Conservation (phyloP, 192 early-diverging fungal genomes). For the Coemansia sp. region DNA sequence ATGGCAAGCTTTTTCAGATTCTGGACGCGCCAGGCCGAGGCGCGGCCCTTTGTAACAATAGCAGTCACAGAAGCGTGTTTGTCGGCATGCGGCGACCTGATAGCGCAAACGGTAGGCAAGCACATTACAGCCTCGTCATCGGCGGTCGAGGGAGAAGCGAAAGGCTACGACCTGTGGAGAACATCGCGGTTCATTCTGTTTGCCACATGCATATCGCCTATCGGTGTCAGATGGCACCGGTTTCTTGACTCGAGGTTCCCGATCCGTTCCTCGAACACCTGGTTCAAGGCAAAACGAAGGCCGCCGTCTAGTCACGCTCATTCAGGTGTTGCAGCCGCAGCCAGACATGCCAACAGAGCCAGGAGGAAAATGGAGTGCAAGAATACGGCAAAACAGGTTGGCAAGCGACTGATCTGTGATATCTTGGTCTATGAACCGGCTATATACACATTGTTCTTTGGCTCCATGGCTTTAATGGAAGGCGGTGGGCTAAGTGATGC, state of each 20-base stretch:
- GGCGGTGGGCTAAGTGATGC: conserved; percentile 39
- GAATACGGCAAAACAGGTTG: conserved; percentile 38
- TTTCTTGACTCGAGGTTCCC: conserved; percentile 52
- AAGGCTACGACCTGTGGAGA: conserved; percentile 43
- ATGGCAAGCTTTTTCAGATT: conserved; percentile 56
- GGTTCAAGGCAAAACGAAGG: conserved; percentile 41
- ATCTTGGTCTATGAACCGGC: conserved; percentile 45
- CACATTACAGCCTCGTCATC: conserved; percentile 16
- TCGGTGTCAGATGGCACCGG: conserved; percentile 54
- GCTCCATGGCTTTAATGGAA: conserved; percentile 51
- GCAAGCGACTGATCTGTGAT: conserved; percentile 45
- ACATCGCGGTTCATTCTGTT: conserved; percentile 51
- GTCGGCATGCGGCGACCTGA: conserved; percentile 52
- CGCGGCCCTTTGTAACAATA: conserved; percentile 52
- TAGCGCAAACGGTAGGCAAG: conserved; percentile 46
- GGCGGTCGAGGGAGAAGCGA: neutral
- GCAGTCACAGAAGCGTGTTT: conserved; percentile 53
- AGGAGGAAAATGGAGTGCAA: conserved; percentile 35
- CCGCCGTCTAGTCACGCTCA: conserved; percentile 11
- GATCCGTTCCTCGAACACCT: conserved; percentile 46
- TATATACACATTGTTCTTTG: conserved; percentile 50
- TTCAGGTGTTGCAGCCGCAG: neutral
- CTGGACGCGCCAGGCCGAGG: conserved; percentile 56
- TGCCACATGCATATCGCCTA: conserved; percentile 44
- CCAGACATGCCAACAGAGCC: conserved; percentile 17